Conservation (phyloP, 2,329 filamentous ascomycete genomes). For the Fusarium domesticum region DNA sequence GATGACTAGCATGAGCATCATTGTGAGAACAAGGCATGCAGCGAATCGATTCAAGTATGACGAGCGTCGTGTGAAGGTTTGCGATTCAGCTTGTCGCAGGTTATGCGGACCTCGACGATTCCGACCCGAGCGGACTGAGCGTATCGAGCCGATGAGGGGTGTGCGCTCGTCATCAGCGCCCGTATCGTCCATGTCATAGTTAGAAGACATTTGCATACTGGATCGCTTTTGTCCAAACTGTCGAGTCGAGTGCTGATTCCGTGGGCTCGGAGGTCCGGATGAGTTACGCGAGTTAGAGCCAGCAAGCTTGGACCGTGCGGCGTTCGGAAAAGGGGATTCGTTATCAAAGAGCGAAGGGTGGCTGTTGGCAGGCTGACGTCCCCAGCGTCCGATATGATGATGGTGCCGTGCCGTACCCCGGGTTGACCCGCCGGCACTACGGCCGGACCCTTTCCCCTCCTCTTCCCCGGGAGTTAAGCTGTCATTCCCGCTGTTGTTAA, state of each 20-base stretch:
- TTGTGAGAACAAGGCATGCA: slow-evolving; percentile 80
- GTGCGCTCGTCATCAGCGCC: slow-evolving; percentile 85
- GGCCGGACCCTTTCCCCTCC: slow-evolving; percentile 58
- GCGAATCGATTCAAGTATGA: slow-evolving; percentile 71
- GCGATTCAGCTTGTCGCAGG: slow-evolving; percentile 69
- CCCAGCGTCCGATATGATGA: slow-evolving; percentile 71
- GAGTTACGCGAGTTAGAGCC: slow-evolving; percentile 57
- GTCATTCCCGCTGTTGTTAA: slow-evolving; percentile 58
- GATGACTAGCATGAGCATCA: slow-evolving; percentile 77
- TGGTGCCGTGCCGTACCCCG: slow-evolving; percentile 71
- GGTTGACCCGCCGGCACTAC: slow-evolving; percentile 58
- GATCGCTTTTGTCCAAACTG: slow-evolving; percentile 45
- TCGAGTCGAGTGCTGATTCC: slow-evolving; percentile 44
- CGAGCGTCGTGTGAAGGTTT: slow-evolving; percentile 61
- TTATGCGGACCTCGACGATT: slow-evolving; percentile 54
- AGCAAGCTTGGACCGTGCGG: slow-evolving; percentile 60
- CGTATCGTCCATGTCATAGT: slow-evolving; percentile 78
- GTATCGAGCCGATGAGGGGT: slow-evolving; percentile 65
- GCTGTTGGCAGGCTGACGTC: slow-evolving; percentile 63
- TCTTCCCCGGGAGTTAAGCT: slow-evolving; percentile 58
- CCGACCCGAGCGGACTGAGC: slow-evolving; percentile 56
- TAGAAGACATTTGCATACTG: slow-evolving; percentile 57
- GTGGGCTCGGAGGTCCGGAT: slow-evolving; percentile 68
- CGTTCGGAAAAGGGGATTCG: slow-evolving; percentile 73
- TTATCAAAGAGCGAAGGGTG: slow-evolving; percentile 72